phyloP scores from a whole-genome alignment of 768 basidiomycete species.

The Podaxis pistillaris region DNA sequence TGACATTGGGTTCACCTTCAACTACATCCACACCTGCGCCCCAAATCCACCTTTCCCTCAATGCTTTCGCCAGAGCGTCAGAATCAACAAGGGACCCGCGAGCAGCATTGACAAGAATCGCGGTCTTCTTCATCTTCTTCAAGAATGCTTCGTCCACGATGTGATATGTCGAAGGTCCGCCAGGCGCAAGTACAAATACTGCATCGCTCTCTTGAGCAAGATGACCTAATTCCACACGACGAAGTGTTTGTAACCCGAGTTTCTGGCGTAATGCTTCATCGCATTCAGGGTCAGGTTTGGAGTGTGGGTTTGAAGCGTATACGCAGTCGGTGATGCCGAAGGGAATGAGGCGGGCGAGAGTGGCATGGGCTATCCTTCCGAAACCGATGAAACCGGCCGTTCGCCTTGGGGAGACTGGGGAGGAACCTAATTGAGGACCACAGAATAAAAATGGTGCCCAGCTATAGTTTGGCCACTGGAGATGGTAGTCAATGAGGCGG shows the following conservation, averaged over 20 bases:
- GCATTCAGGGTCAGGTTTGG: slow-evolving; percentile 43
- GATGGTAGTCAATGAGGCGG: not conserved
- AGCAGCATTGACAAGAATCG: slow-evolving; percentile 81
- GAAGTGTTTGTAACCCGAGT: slow-evolving; percentile 40
- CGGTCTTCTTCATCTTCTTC: slow-evolving; percentile 79
- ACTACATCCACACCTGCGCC: slow-evolving; percentile 94
- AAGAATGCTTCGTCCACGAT: slow-evolving; percentile 73
- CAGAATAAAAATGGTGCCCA: slow-evolving; percentile 88
- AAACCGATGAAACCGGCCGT: slow-evolving; percentile 93
- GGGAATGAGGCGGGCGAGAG: slow-evolving; percentile 71
- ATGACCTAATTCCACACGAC: slow-evolving; percentile 58
- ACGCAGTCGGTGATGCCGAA: slow-evolving; percentile 79
- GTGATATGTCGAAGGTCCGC: slow-evolving; percentile 67
- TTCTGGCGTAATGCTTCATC: slow-evolving; percentile 30
- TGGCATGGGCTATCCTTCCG: slow-evolving; percentile 89
- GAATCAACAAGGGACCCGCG: slow-evolving; percentile 90
- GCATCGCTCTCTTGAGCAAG: slow-evolving; percentile 82
- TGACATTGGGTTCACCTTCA: slow-evolving; percentile 84
- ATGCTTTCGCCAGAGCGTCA: slow-evolving; percentile 79
- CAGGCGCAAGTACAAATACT: slow-evolving; percentile 80
- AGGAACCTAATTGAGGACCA: slow-evolving; percentile 75
- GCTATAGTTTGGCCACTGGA: slow-evolving; percentile 72
- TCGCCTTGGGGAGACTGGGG: slow-evolving; percentile 44
- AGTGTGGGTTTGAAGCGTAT: slow-evolving; percentile 61
- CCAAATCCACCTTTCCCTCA: slow-evolving; percentile 79